These are phyloP conservation scores for Mortierella antarctica DNA, from an alignment of 192 early-diverging fungal genomes.

Conservation along the genomic window DNA sequence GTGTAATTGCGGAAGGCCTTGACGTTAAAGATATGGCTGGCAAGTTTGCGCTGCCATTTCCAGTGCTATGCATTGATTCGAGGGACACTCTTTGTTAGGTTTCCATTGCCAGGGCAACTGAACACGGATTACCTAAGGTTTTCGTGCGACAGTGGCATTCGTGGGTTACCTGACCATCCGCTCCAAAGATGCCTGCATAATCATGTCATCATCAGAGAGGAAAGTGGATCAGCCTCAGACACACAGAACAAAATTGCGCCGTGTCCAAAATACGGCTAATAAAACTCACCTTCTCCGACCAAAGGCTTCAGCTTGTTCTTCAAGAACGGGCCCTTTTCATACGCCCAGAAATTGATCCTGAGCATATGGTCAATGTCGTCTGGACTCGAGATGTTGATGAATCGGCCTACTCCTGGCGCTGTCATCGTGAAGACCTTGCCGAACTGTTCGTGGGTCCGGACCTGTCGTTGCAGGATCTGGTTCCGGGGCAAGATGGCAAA, in stretches of 20 bases:
- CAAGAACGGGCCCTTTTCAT: constrained; percentile 41
- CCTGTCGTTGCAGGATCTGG: constrained; percentile 34
- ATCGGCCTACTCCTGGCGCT: constrained; percentile 25
- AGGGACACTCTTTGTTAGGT: not conserved
- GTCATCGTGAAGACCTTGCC: constrained; percentile 36
- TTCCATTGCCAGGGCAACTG: not conserved
- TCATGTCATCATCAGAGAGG: not conserved
- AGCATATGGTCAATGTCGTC: constrained; percentile 45
- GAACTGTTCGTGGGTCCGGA: constrained; percentile 16
- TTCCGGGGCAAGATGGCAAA: constrained; percentile 8
- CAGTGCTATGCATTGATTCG: constrained; percentile 26
- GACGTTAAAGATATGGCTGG: constrained; percentile 56
- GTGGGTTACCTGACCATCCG: constrained; percentile 37
- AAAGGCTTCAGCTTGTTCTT: constrained; percentile 19
- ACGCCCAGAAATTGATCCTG: constrained; percentile 49
- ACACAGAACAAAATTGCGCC: not conserved
- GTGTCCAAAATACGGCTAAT: not conserved
- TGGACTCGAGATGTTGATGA: constrained; percentile 35
- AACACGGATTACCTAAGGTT: not conserved
- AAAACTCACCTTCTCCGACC: constrained; percentile 38
- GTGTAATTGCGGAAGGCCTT: constrained; percentile 56
- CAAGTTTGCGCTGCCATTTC: constrained; percentile 55
- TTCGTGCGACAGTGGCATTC: not conserved
- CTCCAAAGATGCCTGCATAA: constrained; percentile 41
- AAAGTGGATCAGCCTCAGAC: not conserved